Base-by-base conservation (phyloP, 306 rosid genomes). In the Malus asiatica region DNA sequence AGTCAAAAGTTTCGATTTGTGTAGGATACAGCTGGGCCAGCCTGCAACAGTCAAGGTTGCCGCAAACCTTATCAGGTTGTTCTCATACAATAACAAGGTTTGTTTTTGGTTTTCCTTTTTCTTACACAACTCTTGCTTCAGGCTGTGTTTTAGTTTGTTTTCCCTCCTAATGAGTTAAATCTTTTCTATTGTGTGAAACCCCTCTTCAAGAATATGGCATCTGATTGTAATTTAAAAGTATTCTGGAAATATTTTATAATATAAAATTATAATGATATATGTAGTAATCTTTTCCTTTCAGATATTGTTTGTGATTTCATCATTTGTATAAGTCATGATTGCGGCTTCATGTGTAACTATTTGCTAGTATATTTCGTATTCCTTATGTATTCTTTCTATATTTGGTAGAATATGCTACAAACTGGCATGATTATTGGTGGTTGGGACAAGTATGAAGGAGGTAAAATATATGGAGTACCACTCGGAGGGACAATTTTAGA, bases 1-100 rank as follows among this genome's bases (percentile, higher is more conserved):
- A 66, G 19, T 66, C 18, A 38, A 66, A 66, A 35, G 25, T 33
- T n/a, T 66, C 16, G n/a, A 15, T 20, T 35, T 66, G 48, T 35
- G 29, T 79, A 91, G 96, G 82, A 88, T 93, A 80, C 96, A 93
- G 88, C 92, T 84, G 35, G 98, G 97, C 72, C 98, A 88, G 78
- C 97, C 98, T 76, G 93, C 98, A 23, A 93, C 98, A 11, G 98
- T 93, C 63, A 91, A 93, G 78, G 96, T 91, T 81, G 91, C 97
- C 52, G 98, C 98, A 32, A 91, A 93, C 83, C 96, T 93, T 64
- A 87, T 90, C 67, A 89, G 98, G 82, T 96, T 93, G 73, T 73
- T 93, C 48, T 64, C 97, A 45, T 93, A 91, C 63, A 88, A 87
- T 84, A 93, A 91, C 88, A 93, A 93, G 98, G 97, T 93, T 66